Percentiles rank a stretch among this genome's conserved stretches.
These are phyloP conservation scores for Globisporangium heterothallicum DNA, from an alignment of 352 stramenopile species.

Conservation along the genomic window DNA sequence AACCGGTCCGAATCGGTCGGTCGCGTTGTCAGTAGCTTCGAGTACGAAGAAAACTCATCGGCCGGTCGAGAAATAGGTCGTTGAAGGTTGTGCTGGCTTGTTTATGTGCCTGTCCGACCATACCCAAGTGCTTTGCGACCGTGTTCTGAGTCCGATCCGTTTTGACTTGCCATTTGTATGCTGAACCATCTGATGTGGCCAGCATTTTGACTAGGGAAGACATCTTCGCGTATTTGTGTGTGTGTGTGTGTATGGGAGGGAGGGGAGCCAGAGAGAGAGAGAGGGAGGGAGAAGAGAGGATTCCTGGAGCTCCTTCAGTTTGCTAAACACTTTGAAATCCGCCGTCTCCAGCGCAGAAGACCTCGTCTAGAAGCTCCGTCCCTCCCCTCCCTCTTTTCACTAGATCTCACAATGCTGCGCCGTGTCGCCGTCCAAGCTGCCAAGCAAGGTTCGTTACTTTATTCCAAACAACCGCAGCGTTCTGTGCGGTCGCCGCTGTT, in stretches of 20 bases:
- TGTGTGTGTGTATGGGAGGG: too few relatives aligned
- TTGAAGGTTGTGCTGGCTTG: conserved; percentile 6
- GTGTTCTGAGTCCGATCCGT: too few relatives aligned
- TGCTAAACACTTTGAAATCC: conserved; percentile 20
- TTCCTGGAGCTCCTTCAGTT: neutral
- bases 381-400: neutral
- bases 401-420: conserved; percentile 39
- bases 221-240: too few relatives aligned
- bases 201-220: too few relatives aligned
- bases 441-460: conserved; percentile 29
- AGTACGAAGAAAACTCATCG: neutral
- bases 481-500: too few relatives aligned
- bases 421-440: conserved; percentile 34
- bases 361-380: conserved; percentile 4
- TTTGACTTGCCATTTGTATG: conserved; percentile 13
- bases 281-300: neutral
- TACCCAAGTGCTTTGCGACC: neutral
- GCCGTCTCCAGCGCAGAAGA: conserved; percentile 20
- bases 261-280: neutral
- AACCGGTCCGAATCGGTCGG: conserved; percentile 13
- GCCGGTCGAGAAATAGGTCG: conserved; percentile 10
- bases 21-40: neutral
- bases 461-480: neutral
- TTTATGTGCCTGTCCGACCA: conserved; percentile 29
- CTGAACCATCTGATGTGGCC: neutral